Evolutionary conservation across 495 filamentous ascomycete genomes (phyloP).

Genomic region (Podospora comata): DNA sequence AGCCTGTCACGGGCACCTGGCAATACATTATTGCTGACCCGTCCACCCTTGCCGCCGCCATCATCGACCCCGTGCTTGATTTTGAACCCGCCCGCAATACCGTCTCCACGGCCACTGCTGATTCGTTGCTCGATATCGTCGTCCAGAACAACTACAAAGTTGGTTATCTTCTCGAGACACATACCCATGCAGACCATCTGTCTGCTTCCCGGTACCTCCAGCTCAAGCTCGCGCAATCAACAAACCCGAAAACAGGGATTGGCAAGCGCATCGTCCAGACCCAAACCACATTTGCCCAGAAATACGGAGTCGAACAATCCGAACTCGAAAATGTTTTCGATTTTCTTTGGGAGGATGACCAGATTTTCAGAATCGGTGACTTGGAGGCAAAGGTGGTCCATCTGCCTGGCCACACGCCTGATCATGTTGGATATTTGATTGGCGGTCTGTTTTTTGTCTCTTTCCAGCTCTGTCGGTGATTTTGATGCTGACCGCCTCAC

Average conservation of each 20-base stretch:
- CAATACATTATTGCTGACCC: constrained; percentile 60
- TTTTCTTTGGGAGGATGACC: constrained; percentile 51
- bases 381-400: constrained; percentile 49
- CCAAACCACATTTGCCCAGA: constrained; percentile 47
- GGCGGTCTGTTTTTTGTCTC: constrained; percentile 35
- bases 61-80: constrained; percentile 62
- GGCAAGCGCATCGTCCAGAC: constrained; percentile 54
- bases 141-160: constrained; percentile 46
- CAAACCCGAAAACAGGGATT: constrained; percentile 38
- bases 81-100: constrained; percentile 47
- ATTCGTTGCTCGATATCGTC: constrained; percentile 44
- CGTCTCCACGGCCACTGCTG: constrained; percentile 50
- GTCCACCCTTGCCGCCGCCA: constrained; percentile 42
- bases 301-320: constrained; percentile 42
- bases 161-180: constrained; percentile 54
- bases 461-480: neutral
- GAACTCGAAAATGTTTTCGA: constrained; percentile 52
- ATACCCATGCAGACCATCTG: constrained; percentile 63
- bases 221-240: constrained; percentile 29
- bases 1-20: constrained; percentile 52
- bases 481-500: neutral
- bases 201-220: constrained; percentile 57
- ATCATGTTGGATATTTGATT: constrained; percentile 59
- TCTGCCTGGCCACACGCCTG: constrained; percentile 60
- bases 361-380: constrained; percentile 48